Conservation (phyloP, 345 rosid species). For the Aurinia saxatilis region DNA sequence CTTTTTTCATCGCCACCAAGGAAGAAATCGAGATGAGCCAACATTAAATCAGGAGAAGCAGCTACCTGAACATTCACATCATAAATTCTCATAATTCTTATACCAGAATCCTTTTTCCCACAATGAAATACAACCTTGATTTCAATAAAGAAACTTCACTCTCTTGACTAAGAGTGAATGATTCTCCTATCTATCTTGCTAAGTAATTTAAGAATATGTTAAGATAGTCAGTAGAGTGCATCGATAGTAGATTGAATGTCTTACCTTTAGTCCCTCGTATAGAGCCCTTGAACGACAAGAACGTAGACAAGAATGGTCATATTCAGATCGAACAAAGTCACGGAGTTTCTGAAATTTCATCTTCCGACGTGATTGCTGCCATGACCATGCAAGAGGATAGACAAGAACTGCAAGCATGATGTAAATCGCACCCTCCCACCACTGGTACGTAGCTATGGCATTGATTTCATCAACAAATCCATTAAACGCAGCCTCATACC, state of each 20-base stretch:
- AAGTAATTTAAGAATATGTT: neutral
- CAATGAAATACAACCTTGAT: neutral
- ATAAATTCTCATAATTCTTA: neutral
- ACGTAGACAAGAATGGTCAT: conserved; percentile 91
- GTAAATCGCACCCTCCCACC: conserved; percentile 94
- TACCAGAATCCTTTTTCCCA: neutral
- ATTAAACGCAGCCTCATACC: conserved; percentile 83
- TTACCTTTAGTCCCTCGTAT: conserved; percentile 91
- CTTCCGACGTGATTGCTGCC: conserved; percentile 74
- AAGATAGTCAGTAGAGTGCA: neutral
- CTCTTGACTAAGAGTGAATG: neutral
- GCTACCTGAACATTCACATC: conserved; percentile 50
- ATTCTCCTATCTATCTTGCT: neutral
- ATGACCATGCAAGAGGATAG: conserved; percentile 90
- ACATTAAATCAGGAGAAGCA: conserved; percentile 78
- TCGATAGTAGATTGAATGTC: neutral
- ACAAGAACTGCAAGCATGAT: conserved; percentile 67
- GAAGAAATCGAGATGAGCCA: conserved; percentile 81
- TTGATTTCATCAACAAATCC: conserved; percentile 89
- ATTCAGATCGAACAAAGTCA: conserved; percentile 91
- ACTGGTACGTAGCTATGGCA: conserved; percentile 77
- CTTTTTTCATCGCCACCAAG: conserved; percentile 96
- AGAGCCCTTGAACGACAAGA: conserved; percentile 97
- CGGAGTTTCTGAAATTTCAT: conserved; percentile 83
- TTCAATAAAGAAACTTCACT: neutral